Conservation (phyloP, 257 asterid species). For the Anisodus tanguticus region DNA sequence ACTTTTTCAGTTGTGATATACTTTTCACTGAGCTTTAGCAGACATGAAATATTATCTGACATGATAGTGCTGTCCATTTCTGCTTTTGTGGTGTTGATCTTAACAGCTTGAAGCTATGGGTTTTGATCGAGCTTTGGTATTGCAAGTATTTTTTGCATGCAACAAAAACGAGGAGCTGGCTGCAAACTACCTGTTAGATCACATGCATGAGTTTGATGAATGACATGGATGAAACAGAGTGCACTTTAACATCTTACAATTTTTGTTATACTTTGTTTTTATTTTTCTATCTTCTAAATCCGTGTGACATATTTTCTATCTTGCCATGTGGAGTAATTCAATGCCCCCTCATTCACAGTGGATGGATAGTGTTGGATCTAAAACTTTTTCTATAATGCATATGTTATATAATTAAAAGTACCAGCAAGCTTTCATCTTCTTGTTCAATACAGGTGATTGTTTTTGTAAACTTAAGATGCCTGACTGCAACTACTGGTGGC, state of each 20-base stretch:
- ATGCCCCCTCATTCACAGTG: background rate
- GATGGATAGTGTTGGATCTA: no score
- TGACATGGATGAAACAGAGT: conserved; percentile 37
- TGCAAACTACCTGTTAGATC: conserved; percentile 85
- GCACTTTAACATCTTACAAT: background rate
- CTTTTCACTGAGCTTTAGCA: background rate
- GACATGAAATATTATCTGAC: conserved; percentile 11
- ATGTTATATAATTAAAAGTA: background rate
- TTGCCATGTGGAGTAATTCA: conserved; percentile 27
- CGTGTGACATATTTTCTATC: background rate
- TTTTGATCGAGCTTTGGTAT: conserved; percentile 76
- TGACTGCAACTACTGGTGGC: background rate
- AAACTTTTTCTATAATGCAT: conserved; percentile 9
- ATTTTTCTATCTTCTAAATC: conserved; percentile 22
- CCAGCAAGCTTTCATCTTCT: background rate
- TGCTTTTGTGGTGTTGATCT: conserved; percentile 32
- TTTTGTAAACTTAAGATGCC: background rate
- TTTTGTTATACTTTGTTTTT: conserved; percentile 14
- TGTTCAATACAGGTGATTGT: background rate
- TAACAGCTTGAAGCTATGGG: conserved; percentile 96
- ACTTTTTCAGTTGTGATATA: conserved; percentile 8
- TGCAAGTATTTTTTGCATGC: conserved; percentile 92
- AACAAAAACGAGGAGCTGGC: conserved; percentile 96
- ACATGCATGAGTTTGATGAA: conserved; percentile 84
- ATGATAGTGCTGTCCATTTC: background rate